These are phyloP conservation scores for Crepidotus variabilis DNA, from an alignment of 768 basidiomycete species.

Conservation along the genomic window DNA sequence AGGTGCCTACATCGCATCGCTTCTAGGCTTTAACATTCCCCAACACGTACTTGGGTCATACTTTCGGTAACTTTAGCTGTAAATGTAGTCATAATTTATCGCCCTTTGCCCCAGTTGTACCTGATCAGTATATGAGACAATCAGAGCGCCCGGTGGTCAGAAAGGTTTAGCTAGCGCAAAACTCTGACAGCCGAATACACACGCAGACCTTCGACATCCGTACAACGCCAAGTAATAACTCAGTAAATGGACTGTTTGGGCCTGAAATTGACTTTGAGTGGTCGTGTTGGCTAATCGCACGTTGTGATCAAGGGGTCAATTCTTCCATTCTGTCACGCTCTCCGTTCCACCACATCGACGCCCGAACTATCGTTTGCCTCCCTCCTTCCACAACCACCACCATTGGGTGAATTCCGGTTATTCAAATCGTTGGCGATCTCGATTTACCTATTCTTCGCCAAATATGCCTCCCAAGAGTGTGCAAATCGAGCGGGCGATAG, in stretches of 20 bases:
- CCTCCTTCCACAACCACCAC: constrained; percentile 2
- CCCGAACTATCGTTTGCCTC: background rate
- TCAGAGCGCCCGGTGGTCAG: no score
- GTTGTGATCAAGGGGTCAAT: constrained; percentile 4
- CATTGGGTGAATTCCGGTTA: constrained; percentile 11
- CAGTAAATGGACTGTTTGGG: background rate
- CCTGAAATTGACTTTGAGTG: background rate
- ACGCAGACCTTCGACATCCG: background rate
- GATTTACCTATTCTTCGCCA: background rate
- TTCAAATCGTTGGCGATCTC: background rate
- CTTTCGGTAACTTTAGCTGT: constrained; percentile 2
- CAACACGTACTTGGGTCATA: constrained; percentile 1
- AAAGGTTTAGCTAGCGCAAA: background rate
- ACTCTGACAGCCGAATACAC: background rate
- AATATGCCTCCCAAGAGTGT: constrained; percentile 33
- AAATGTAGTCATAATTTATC: background rate
- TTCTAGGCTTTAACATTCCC: constrained; percentile 90
- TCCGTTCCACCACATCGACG: constrained; percentile 15
- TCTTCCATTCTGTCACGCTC: constrained; percentile 18
- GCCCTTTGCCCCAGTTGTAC: no score
- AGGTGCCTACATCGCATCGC: constrained; percentile 77
- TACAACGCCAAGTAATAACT: background rate
- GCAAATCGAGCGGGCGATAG: constrained; percentile 65
- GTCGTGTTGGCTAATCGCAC: background rate
- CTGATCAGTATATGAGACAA: no score